Evolutionary conservation across 805 yeast genomes (phyloP), one percentile per base, ranked within the genome.

Genomic region (Ogataea salicorniae): DNA sequence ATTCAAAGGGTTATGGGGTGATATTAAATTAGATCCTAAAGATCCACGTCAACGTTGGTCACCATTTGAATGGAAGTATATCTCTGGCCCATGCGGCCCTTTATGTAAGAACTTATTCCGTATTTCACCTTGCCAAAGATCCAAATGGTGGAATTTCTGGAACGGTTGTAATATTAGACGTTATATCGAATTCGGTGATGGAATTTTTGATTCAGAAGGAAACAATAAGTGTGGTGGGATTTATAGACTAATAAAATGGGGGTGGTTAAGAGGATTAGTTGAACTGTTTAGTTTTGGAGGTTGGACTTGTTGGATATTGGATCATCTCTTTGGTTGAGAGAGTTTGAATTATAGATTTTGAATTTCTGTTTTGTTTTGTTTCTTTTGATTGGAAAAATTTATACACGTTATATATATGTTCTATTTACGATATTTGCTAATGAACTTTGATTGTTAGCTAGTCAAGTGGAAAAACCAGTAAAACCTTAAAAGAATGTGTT

Each of bases 21-120:
- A 92, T 65, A 76, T 76, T 49, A 79, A 83, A 58, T 69, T 92
- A 34, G 67, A 73, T 1, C 75, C 81, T 17, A 60, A 65, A 0
- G 98, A 94, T 63, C 80, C 84, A 8, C 74, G 98, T 51, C 98
- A 94, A 63, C 76, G 72, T 49, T 86, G 91, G 82, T 86, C 90
- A 52, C 83, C 94, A 2, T 89, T 87, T 61, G 96, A 94, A 55
- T 87, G 91, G 87, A 79, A 81, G 55, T 88, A 86, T 63, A 90
- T 94, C 43, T 91, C 87, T 58, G 99, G 99, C 0, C 99, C 99
- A 2, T 70, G 77, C 1, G 99, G 99, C 0, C 99, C 99, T 1
- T 64, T 94, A 45, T 72, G 75, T 46, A 92, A 92, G 66, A 84
- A 89, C 59, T 71, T 94, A 46, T 64, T 74, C 42, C 73, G 99